Base-by-base conservation (phyloP, 2,329 filamentous ascomycete species). In the Aspergillus udagawae region DNA sequence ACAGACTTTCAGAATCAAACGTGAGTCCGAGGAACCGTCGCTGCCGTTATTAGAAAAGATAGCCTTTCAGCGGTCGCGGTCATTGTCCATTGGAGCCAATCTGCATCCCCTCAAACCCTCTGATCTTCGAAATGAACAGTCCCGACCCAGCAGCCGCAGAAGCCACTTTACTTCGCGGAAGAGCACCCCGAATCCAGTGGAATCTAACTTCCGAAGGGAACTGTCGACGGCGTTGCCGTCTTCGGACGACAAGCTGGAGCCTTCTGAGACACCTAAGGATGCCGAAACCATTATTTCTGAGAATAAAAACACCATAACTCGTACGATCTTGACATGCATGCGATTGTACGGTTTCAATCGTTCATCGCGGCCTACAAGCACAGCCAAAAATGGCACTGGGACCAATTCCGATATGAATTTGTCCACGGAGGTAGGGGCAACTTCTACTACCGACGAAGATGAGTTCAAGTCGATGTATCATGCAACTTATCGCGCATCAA, bases 381-480 rank as follows among this genome's bases (percentile, higher is more conserved):
- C 44, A 23, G 20, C 44, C 21, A 47, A 47, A 14, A 47, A 10
- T 14, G 42, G 8, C 42, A 14, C 27, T 25, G 12, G 10, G 12
- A 3, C 4, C 3, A 3, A 21, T 23, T 14, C 21, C 4, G 20
- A 47, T 23, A 7, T 47, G 21, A 47, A 23, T 12, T 17, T 47
- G 12, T 5, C 44, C 44, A 14, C 20, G 2, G 44, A 47, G 5
- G 27, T 47, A 7, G 21, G 44, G 5, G 58, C 63, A 6, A 50
- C 50, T 38, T 60, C 58, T n/a, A 59, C 52, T 51, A 59, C 64
- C 0, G 72, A 74, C 25, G 74, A 77, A 50, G 73, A 76, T 44
- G 74, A 75, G 12, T 77, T 77, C 54, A 77, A 76, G 51, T 58
- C 69, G 17, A 75, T 77, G 73, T 77, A 77, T 53, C 75, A 77